Evolutionary conservation across 2,329 filamentous ascomycete species (phyloP).

Genomic region (Hansfordia pulvinata): DNA sequence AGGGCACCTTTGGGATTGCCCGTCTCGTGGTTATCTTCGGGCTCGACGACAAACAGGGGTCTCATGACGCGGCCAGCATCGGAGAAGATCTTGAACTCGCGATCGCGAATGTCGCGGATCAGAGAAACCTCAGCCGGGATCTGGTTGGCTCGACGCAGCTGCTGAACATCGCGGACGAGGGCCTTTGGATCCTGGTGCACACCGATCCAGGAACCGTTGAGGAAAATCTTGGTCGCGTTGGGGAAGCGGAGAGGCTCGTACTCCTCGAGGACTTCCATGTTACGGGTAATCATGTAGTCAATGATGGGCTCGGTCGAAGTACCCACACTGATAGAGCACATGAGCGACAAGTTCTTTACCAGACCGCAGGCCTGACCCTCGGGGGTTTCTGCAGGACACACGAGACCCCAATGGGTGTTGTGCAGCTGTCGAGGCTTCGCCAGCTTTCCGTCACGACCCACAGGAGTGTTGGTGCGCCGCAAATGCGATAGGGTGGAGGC

Average conservation of each 20-base stretch:
- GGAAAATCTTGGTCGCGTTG: constrained; percentile 92
- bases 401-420: constrained; percentile 96
- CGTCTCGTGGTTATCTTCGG: constrained; percentile 60
- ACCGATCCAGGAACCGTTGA: constrained; percentile 97
- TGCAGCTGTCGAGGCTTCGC: constrained; percentile 96
- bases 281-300: constrained; percentile 89
- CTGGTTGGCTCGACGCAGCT: constrained; percentile 65
- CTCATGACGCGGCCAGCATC: constrained; percentile 92
- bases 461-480: constrained; percentile 91
- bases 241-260: constrained; percentile 78
- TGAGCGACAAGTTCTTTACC: constrained; percentile 93
- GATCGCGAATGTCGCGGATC: constrained; percentile 89
- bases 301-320: constrained; percentile 82
- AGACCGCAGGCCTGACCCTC: constrained; percentile 97
- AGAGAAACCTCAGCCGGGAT: constrained; percentile 89
- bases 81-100: constrained; percentile 97
- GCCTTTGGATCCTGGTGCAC: constrained; percentile 81
- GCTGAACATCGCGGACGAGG: constrained; percentile 65
- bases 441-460: constrained; percentile 94
- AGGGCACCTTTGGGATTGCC: constrained; percentile 51
- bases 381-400: constrained; percentile 93
- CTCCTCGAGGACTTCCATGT: constrained; percentile 94
- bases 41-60: constrained; percentile 87
- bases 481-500: constrained; percentile 94
- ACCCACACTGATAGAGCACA: constrained; percentile 97